Percentiles rank a stretch among this genome's conserved stretches.
Evolutionary conservation across 441 rosid species (phyloP).

Genomic region (Raphanus hybrid): DNA sequence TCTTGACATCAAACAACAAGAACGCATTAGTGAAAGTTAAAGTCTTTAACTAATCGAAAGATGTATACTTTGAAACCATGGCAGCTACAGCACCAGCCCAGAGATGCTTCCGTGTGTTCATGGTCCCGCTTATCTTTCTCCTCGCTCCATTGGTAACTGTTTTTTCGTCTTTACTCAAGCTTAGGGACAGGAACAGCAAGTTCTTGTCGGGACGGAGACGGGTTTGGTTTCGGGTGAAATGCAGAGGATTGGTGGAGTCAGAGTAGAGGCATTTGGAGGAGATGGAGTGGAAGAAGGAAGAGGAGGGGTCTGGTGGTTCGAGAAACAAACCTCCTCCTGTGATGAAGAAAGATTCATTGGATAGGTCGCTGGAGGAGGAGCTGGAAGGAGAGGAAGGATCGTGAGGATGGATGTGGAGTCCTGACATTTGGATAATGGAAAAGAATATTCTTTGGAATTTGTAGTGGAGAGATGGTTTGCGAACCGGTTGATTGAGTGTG

Average conservation of each 20-base stretch:
- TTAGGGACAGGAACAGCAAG: slow-evolving; percentile 53
- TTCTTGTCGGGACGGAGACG: slow-evolving; percentile 27
- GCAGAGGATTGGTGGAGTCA: slow-evolving; percentile 27
- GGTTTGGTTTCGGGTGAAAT: slow-evolving; percentile 30
- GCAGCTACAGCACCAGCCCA: slow-evolving; percentile 93
- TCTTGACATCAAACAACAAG: slow-evolving; percentile 43
- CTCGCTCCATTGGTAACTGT: slow-evolving; percentile 32
- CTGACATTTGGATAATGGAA: slow-evolving; percentile 42
- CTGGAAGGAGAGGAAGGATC: slow-evolving; percentile 35
- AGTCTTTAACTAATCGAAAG: neutral
- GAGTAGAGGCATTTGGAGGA: slow-evolving; percentile 38
- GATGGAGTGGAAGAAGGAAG: slow-evolving; percentile 55
- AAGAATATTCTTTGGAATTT: neutral
- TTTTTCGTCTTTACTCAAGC: slow-evolving; percentile 55
- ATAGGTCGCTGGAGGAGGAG: slow-evolving; percentile 2
- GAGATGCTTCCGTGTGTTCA: slow-evolving; percentile 77
- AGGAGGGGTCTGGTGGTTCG: slow-evolving; percentile 50
- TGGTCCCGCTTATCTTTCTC: slow-evolving; percentile 48
- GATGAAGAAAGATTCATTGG: slow-evolving; percentile 43
- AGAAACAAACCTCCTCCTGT: slow-evolving; percentile 68
- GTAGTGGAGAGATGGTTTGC: neutral
- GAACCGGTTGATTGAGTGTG: slow-evolving; percentile 12
- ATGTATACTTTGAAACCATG: slow-evolving; percentile 73
- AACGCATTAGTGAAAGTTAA: neutral
- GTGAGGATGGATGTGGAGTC: slow-evolving; percentile 39